A percentile compares a stretch with the other conserved stretches of the same genome.
Conservation (phyloP, 169 alveolate genomes). For the Cyclospora cayetanensis region DNA sequence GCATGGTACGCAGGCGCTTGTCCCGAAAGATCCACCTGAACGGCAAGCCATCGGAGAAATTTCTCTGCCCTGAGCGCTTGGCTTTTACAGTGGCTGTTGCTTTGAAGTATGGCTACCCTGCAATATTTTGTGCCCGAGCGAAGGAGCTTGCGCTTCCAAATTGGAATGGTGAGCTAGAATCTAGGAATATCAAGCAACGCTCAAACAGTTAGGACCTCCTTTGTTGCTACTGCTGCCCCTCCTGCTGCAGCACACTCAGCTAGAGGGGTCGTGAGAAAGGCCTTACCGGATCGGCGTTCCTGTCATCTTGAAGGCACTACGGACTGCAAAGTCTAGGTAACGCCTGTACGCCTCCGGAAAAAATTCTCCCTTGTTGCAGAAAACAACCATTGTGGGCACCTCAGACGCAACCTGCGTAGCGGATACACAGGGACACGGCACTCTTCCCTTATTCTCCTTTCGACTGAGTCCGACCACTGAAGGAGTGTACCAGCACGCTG, state of each 20-base stretch:
- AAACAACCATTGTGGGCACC: conserved; percentile 41
- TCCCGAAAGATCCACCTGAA: conserved; percentile 3
- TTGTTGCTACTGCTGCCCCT: not conserved
- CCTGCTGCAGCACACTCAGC: too few relatives aligned
- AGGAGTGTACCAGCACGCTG: too few relatives aligned
- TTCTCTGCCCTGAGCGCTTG: not conserved
- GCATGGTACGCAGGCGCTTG: conserved; percentile 8
- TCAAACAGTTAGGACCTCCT: not conserved
- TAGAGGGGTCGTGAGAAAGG: too few relatives aligned
- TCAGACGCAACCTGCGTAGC: conserved; percentile 13
- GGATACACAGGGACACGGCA: conserved; percentile 5
- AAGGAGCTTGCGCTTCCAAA: too few relatives aligned
- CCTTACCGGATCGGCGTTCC: conserved; percentile 31
- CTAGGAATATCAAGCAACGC: too few relatives aligned
- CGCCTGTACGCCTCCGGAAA: conserved; percentile 35
- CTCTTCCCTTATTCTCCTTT: conserved; percentile 4
- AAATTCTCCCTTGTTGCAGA: conserved; percentile 28
- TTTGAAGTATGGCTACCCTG: too few relatives aligned
- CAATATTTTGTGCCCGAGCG: too few relatives aligned
- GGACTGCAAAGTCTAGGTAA: conserved; percentile 1
- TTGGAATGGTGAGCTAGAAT: too few relatives aligned
- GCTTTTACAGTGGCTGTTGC: not conserved
- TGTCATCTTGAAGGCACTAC: conserved; percentile 5
- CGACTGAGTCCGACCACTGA: too few relatives aligned
- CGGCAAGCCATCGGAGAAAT: not conserved